phyloP scores from a whole-genome alignment of 2,329 filamentous ascomycete genomes.

The Colletotrichum godetiae region DNA sequence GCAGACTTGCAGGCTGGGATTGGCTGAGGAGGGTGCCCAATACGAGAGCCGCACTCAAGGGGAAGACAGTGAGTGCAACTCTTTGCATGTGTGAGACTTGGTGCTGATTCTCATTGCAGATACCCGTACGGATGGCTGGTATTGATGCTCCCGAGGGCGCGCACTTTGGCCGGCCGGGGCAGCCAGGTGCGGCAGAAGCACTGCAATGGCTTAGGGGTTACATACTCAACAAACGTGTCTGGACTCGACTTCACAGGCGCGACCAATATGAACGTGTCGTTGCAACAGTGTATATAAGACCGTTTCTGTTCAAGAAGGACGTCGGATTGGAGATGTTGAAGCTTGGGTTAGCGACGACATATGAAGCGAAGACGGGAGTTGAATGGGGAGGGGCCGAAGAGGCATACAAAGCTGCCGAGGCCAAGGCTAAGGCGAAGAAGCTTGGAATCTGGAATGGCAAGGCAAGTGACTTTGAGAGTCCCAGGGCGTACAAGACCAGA shows the following conservation, averaged over 20 bases:
- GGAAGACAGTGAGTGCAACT: slow-evolving; percentile 74
- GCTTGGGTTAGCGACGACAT: slow-evolving; percentile 86
- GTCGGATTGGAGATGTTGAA: slow-evolving; percentile 92
- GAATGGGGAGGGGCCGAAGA: slow-evolving; percentile 83
- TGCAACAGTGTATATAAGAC: slow-evolving; percentile 82
- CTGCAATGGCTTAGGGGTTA: slow-evolving; percentile 82
- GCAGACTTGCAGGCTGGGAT: slow-evolving; percentile 88
- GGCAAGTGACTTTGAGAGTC: slow-evolving; percentile 78
- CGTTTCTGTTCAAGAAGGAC: slow-evolving; percentile 77
- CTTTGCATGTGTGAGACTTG: neutral
- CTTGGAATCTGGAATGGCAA: slow-evolving; percentile 82
- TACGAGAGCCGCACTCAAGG: slow-evolving; percentile 75
- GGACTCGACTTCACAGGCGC: slow-evolving; percentile 82
- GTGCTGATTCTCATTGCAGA: slow-evolving; percentile 58
- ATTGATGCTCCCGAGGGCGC: slow-evolving; percentile 93
- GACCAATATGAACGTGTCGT: slow-evolving; percentile 96
- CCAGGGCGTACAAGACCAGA: slow-evolving; percentile 84
- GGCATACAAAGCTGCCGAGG: slow-evolving; percentile 75
- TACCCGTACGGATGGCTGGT: slow-evolving; percentile 89
- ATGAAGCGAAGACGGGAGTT: slow-evolving; percentile 89
- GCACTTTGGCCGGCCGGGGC: slow-evolving; percentile 89
- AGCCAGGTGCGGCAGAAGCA: slow-evolving; percentile 86
- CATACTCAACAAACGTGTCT: slow-evolving; percentile 78
- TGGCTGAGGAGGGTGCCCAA: slow-evolving; percentile 83
- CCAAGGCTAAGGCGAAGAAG: slow-evolving; percentile 71